phyloP scores from a whole-genome alignment of 2,329 filamentous ascomycete genomes.

The Trichophyton benhamiae region DNA sequence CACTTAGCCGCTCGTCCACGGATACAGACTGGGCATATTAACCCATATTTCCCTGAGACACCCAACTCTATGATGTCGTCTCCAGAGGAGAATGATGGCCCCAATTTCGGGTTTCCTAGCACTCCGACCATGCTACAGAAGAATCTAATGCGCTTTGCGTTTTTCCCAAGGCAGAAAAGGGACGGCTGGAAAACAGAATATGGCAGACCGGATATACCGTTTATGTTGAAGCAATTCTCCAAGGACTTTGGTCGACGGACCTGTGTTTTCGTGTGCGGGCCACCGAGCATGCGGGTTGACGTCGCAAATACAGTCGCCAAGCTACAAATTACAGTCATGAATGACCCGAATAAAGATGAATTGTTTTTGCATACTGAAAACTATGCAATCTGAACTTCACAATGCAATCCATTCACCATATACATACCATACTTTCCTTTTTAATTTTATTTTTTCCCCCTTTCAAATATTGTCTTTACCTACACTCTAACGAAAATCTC shows the following conservation, averaged over 20 bases:
- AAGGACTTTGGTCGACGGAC: slow-evolving; percentile 69
- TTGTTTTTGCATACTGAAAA: slow-evolving; percentile 93
- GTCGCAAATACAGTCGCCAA: slow-evolving; percentile 75
- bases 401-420: background rate
- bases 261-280: slow-evolving; percentile 87
- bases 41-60: slow-evolving; percentile 12
- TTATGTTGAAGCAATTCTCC: slow-evolving; percentile 72
- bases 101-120: slow-evolving; percentile 66
- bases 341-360: slow-evolving; percentile 66
- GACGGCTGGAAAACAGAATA: slow-evolving; percentile 89
- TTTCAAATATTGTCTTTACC: background rate
- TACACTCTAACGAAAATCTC: background rate
- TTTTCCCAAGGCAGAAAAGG: slow-evolving; percentile 45
- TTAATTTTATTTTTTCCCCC: background rate
- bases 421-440: background rate
- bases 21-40: slow-evolving; percentile 13
- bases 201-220: slow-evolving; percentile 74
- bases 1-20: slow-evolving; percentile 17
- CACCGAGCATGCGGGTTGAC: slow-evolving; percentile 72
- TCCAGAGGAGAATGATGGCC: slow-evolving; percentile 23
- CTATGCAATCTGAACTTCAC: slow-evolving; percentile 60
- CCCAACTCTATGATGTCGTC: slow-evolving; percentile 10
- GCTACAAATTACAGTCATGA: slow-evolving; percentile 74
- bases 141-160: slow-evolving; percentile 80
- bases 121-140: slow-evolving; percentile 83